These are phyloP conservation scores for Coffea canephora DNA, from an alignment of 257 asterid species.

Conservation along the genomic window DNA sequence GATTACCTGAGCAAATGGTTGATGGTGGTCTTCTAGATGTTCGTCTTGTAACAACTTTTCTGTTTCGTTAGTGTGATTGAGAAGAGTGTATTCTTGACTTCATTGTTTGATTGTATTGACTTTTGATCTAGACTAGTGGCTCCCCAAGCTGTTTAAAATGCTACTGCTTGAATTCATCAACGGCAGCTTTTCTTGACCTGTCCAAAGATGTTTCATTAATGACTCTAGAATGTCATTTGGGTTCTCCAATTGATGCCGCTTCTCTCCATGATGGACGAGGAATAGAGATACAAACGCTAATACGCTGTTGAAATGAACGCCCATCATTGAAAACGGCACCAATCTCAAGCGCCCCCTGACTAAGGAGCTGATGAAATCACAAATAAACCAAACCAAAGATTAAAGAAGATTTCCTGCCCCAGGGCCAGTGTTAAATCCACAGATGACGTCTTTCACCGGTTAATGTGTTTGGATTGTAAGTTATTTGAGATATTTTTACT, in stretches of 20 bases:
- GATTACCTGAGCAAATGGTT: neutral
- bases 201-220: neutral
- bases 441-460: too few species aligned
- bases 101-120: neutral
- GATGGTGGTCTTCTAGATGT: neutral
- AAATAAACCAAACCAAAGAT: neutral
- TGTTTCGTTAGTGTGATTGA: neutral
- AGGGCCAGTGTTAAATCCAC: too few species aligned
- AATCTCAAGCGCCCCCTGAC: neutral
- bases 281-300: too few species aligned
- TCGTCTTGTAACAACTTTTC: neutral
- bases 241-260: too few species aligned
- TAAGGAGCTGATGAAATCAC: neutral
- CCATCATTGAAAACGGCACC: too few species aligned
- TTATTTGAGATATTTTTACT: too few species aligned
- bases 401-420: too few species aligned
- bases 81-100: slow-evolving; percentile 1
- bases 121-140: neutral
- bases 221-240: neutral
- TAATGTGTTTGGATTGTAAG: too few species aligned
- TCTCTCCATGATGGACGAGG: too few species aligned
- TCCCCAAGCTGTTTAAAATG: neutral
- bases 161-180: too few species aligned
- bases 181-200: neutral
- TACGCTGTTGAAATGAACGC: too few species aligned